Percentiles rank a stretch among this genome's conserved stretches.
These are phyloP conservation scores for Amauroascus verrucosus DNA, from an alignment of 2,329 filamentous ascomycete species.

Conservation along the genomic window DNA sequence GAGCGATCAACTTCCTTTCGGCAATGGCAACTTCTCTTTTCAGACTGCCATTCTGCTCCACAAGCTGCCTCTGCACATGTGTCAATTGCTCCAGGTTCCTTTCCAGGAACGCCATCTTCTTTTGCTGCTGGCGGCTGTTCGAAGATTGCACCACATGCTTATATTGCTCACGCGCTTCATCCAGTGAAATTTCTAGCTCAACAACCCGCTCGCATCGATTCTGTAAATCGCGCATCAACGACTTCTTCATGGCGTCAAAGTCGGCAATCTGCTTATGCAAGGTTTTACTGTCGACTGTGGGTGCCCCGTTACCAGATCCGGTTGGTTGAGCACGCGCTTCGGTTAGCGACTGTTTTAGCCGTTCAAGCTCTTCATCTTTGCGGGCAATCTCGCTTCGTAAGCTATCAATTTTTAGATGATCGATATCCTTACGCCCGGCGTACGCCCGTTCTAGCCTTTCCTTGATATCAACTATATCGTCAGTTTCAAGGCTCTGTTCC, in stretches of 20 bases:
- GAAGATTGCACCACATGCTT: constrained; percentile 94
- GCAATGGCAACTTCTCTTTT: constrained; percentile 99
- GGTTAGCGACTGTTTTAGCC: constrained; percentile 69
- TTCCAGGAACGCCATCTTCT: constrained; percentile 99
- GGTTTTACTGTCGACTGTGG: constrained; percentile 69
- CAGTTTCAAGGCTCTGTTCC: constrained; percentile 64
- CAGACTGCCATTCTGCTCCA: constrained; percentile 91
- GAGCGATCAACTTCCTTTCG: constrained; percentile 88
- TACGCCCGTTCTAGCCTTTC: constrained; percentile 66
- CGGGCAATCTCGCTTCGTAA: constrained; percentile 64
- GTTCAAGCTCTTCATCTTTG: constrained; percentile 71
- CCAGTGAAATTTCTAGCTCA: constrained; percentile 92
- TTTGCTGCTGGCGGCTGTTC: constrained; percentile 97
- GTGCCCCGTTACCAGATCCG: constrained; percentile 49
- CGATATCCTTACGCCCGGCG: constrained; percentile 60
- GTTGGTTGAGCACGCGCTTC: constrained; percentile 44
- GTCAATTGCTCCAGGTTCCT: constrained; percentile 96
- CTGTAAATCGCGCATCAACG: constrained; percentile 93
- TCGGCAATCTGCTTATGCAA: constrained; percentile 96
- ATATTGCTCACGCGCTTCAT: constrained; percentile 97
- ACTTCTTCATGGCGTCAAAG: constrained; percentile 99
- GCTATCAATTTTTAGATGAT: constrained; percentile 63
- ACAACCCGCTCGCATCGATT: constrained; percentile 97
- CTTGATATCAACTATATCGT: constrained; percentile 77
- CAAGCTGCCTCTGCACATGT: constrained; percentile 90